Conservation (phyloP, 176 grass and related monocot species). For the Avena atlantica region DNA sequence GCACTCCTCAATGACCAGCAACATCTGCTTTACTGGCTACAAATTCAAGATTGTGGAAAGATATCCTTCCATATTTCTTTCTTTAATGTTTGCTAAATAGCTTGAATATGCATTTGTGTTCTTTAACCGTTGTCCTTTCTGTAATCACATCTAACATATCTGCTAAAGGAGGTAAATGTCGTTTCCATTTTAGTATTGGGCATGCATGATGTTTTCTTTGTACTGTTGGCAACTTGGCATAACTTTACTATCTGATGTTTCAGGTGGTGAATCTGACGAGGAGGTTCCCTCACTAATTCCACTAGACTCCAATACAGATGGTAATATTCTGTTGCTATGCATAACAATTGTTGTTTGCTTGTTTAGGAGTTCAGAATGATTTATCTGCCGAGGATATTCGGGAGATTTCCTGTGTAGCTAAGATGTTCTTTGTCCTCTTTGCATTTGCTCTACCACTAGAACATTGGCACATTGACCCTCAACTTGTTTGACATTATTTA, state of each 20-base stretch:
- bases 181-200: conserved; percentile 11
- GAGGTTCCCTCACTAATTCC: conserved; percentile 47
- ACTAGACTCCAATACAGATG: conserved; percentile 18
- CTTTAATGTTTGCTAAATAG: conserved; percentile 29
- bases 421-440: not conserved
- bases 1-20: conserved; percentile 64
- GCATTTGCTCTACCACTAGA: not conserved
- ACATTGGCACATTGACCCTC: conserved; percentile 4
- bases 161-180: conserved; percentile 30
- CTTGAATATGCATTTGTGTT: conserved; percentile 22
- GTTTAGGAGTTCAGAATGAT: not conserved
- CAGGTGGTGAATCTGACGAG: conserved; percentile 49
- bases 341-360: not conserved
- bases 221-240: not conserved
- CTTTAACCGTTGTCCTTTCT: conserved; percentile 27
- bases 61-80: conserved; percentile 51
- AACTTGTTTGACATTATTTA: conserved; percentile 44
- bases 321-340: conserved; percentile 21
- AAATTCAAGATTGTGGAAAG: conserved; percentile 16
- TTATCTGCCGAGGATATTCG: not conserved
- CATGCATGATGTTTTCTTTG: not conserved
- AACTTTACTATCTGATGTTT: conserved; percentile 35
- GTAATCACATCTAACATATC: conserved; percentile 26
- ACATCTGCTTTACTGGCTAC: conserved; percentile 61
- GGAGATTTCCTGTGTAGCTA: conserved; percentile 11